Percentiles rank a stretch among this genome's conserved stretches.
phyloP scores from a whole-genome alignment of 257 asterid species.

The Petunia axillaris region DNA sequence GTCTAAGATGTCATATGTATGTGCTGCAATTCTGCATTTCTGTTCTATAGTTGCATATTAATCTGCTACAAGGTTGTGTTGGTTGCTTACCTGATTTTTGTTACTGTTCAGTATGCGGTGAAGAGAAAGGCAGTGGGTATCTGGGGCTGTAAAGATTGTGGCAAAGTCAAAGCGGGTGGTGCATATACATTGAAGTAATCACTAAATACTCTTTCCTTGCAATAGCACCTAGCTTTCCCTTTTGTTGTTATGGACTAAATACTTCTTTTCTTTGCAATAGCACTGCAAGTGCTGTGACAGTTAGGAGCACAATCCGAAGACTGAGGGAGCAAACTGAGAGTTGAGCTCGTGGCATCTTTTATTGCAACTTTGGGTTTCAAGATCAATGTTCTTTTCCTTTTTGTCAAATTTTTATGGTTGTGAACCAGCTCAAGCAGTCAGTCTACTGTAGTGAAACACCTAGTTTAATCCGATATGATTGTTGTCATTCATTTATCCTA shows the following conservation, averaged over 20 bases:
- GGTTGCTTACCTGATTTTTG: not conserved
- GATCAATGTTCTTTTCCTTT: not conserved
- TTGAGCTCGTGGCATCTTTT: slow-evolving; percentile 11
- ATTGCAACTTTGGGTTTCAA: not conserved
- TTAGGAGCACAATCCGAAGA: slow-evolving; percentile 52
- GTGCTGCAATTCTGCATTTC: not conserved
- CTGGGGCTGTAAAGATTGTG: slow-evolving; percentile 58
- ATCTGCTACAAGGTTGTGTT: not conserved
- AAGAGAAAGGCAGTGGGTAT: slow-evolving; percentile 54
- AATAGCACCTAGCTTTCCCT: not conserved
- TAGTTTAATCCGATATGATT: not conserved
- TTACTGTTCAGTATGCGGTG: slow-evolving; percentile 40
- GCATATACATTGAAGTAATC: slow-evolving; percentile 53
- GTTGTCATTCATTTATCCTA: not conserved
- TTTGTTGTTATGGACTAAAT: slow-evolving; percentile 12
- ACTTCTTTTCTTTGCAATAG: slow-evolving; percentile 29
- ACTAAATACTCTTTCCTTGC: not conserved
- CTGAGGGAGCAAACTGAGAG: slow-evolving; percentile 54
- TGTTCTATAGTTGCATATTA: not conserved
- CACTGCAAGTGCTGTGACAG: slow-evolving; percentile 53
- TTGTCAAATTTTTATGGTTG: not conserved
- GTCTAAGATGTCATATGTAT: not conserved
- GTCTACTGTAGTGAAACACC: not conserved
- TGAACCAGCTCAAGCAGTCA: not conserved
- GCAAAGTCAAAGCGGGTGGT: slow-evolving; percentile 54